These are phyloP conservation scores for Fraxinus nigra DNA, from an alignment of 305 asterid genomes.

Conservation along the genomic window DNA sequence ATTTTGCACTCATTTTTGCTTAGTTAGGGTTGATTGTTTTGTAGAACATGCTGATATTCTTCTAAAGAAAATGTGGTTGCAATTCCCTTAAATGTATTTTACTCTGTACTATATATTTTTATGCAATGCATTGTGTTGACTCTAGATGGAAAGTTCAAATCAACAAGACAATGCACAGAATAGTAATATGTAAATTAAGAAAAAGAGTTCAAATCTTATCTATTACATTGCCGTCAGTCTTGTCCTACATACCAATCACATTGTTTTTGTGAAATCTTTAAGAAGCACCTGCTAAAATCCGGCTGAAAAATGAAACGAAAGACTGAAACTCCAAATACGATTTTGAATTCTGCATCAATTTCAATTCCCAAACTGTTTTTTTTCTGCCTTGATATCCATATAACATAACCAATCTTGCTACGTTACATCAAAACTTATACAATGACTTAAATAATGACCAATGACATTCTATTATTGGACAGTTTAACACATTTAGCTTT, in stretches of 20 bases:
- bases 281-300: neutral
- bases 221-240: neutral
- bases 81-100: neutral
- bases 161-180: neutral
- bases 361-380: neutral
- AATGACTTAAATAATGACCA: no score
- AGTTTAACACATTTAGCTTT: no score
- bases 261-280: neutral
- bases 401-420: neutral
- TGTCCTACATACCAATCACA: neutral
- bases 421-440: no score
- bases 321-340: neutral
- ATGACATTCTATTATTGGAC: no score
- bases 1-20: conserved; percentile 28
- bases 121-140: neutral
- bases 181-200: neutral
- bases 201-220: no score
- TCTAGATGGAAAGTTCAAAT: neutral
- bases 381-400: neutral
- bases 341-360: neutral
- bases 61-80: conserved; percentile 23
- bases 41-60: conserved; percentile 15
- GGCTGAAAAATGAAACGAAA: neutral
- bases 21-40: conserved; percentile 23
- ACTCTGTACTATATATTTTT: neutral